Evolutionary conservation across 1,284 basidiomycete species (phyloP).

Genomic region (Meripilus lineatus): DNA sequence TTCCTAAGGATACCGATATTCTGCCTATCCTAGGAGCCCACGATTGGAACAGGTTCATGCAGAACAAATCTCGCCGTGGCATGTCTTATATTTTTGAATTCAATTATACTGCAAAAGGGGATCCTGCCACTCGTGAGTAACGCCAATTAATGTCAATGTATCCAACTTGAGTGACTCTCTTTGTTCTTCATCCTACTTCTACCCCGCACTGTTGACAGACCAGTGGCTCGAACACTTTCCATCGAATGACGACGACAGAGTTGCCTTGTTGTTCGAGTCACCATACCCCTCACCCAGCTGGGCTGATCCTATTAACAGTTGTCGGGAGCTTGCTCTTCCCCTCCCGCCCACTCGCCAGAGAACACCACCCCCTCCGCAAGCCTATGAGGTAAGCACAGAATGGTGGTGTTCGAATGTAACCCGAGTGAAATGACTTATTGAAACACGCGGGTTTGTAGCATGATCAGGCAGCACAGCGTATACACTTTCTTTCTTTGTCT

Average conservation of each 20-base stretch:
- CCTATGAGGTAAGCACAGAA: not conserved
- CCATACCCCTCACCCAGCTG: constrained; percentile 3
- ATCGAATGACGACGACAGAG: not conserved
- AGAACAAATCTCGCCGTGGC: constrained; percentile 9
- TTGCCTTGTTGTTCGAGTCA: not conserved
- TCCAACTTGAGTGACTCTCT: not conserved
- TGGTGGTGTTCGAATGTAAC: no score
- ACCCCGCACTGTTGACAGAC: not conserved
- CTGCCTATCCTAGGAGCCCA: constrained; percentile 24
- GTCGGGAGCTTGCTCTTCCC: not conserved
- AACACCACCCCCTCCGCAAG: constrained; percentile 1
- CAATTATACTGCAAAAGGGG: constrained; percentile 24
- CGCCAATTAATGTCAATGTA: no score
- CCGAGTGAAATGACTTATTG: no score
- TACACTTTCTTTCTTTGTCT: no score
- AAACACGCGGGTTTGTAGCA: no score
- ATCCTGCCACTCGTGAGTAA: constrained; percentile 25
- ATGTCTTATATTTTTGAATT: constrained; percentile 27
- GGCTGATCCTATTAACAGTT: not conserved
- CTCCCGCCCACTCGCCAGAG: not conserved
- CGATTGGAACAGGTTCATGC: constrained; percentile 19
- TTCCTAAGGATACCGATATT: constrained; percentile 20
- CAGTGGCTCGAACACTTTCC: not conserved
- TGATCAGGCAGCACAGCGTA: no score
- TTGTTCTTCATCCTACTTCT: not conserved